Evolutionary conservation across 768 basidiomycete genomes (phyloP), one percentile per base, ranked within the genome.

Genomic region (Guyanaporus albipodus): DNA sequence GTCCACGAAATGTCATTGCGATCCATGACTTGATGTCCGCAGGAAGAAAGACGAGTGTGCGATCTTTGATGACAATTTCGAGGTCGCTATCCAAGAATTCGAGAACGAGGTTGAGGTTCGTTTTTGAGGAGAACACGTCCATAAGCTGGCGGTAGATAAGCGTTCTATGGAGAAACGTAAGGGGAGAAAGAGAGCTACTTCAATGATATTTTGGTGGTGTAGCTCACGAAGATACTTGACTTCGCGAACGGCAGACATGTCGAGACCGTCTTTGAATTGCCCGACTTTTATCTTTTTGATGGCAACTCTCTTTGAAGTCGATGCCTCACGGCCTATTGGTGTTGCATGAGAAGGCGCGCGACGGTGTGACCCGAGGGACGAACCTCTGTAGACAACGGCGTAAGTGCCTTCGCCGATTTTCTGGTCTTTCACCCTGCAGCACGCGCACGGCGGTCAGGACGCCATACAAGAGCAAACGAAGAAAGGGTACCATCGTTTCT

Each of bases 1-100:
- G 75, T 2, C 96, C 96, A 32, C 93, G 83, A 61, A 98, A 83
- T 0, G 89, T 93, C 96, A 98, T 98, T 10, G 90, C 88, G 81
- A 96, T 91, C 95, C 96, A 99, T 53, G 87, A 86, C 67, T 99
- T 99, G 71, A 97, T 93, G 66, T 99, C 96, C 1, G 90, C 91
- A 4, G 91, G 88, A 26, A 93, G 74, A 64, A 99, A 97, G 19
- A 97, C 88, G 46, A 96, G 82, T 2, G 84, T 76, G 34, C 90
- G 79, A 67, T 99, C 94, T 61, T 91, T 92, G 67, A 99, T 97
- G 57, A 98, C 84, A 67, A 91, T 91, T 70, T 99, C 96, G 26
- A 99, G 76, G 69, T 99, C 96, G 22, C 89, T 93, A 56, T 95
- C 90, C 43, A 98, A 76, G 67, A 93, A 98, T 63, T 99, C 96